Evolutionary conservation across 202 grass and related monocot species (phyloP).

Genomic region (Bolboschoenoplectus hybrid): DNA sequence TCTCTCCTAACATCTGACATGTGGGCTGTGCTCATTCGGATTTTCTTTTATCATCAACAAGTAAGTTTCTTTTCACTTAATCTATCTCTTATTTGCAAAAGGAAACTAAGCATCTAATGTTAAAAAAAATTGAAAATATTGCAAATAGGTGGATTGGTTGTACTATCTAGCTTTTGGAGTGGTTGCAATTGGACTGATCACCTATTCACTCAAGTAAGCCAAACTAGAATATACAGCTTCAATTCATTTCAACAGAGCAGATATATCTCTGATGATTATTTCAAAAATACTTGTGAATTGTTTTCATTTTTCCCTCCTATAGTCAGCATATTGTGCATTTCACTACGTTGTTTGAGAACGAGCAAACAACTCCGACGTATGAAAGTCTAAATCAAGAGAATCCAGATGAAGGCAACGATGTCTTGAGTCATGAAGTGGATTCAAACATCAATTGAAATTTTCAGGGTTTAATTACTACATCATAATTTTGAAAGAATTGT

Average conservation of each 20-base stretch:
- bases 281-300: background rate
- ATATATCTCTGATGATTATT: constrained; percentile 1
- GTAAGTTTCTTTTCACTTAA: constrained; percentile 43
- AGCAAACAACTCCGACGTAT: constrained; percentile 9
- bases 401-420: background rate
- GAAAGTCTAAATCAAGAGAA: constrained; percentile 23
- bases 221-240: background rate
- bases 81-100: background rate
- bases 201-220: constrained; percentile 70
- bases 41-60: constrained; percentile 80
- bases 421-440: background rate
- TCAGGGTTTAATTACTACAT: background rate
- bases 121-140: background rate
- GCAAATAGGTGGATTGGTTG: constrained; percentile 62
- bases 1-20: constrained; percentile 84
- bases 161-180: constrained; percentile 65
- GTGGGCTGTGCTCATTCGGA: constrained; percentile 83
- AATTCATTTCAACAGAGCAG: background rate
- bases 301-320: background rate
- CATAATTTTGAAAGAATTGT: background rate
- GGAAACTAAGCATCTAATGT: constrained; percentile 14
- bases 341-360: background rate
- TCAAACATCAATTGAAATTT: background rate
- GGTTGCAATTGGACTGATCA: constrained; percentile 66
- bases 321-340: background rate